Percentiles rank a stretch among this genome's conserved stretches.
These are phyloP conservation scores for Melampsora americana DNA, from an alignment of 1,284 basidiomycete genomes.

Conservation along the genomic window DNA sequence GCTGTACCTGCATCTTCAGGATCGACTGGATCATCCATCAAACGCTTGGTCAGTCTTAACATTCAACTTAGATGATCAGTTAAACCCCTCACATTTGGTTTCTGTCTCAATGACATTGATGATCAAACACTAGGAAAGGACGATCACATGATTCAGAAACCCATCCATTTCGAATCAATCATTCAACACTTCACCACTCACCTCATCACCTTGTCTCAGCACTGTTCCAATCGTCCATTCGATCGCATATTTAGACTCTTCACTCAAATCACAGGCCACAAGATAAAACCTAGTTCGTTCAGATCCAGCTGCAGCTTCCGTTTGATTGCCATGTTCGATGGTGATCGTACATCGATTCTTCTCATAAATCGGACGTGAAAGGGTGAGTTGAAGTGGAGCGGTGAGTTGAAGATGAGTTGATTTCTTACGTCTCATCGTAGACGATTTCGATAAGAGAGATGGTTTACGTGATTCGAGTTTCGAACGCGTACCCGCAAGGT, in stretches of 20 bases:
- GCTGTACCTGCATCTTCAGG: neutral
- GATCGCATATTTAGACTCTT: constrained; percentile 5
- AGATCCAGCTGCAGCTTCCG: neutral
- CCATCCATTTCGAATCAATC: too few relatives aligned
- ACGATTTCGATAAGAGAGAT: neutral
- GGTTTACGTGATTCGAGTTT: neutral
- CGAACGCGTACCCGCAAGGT: neutral
- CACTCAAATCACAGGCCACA: constrained; percentile 9
- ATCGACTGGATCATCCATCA: neutral
- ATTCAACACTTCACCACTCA: too few relatives aligned
- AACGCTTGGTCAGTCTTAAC: neutral
- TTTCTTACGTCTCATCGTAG: neutral
- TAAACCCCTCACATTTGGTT: neutral
- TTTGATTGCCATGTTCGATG: constrained; percentile 3
- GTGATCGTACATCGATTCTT: neutral
- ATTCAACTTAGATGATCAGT: neutral
- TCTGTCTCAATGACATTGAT: constrained; percentile 1
- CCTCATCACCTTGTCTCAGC: constrained; percentile 10
- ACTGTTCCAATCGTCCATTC: constrained; percentile 8
- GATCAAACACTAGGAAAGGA: neutral
- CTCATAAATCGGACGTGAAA: neutral
- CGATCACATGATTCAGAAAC: too few relatives aligned
- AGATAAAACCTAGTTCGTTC: constrained; percentile 12
- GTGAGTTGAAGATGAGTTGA: neutral
- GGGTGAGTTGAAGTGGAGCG: too few relatives aligned